These are phyloP conservation scores for Daedalea quercina DNA, from an alignment of 768 basidiomycete species.

Conservation along the genomic window DNA sequence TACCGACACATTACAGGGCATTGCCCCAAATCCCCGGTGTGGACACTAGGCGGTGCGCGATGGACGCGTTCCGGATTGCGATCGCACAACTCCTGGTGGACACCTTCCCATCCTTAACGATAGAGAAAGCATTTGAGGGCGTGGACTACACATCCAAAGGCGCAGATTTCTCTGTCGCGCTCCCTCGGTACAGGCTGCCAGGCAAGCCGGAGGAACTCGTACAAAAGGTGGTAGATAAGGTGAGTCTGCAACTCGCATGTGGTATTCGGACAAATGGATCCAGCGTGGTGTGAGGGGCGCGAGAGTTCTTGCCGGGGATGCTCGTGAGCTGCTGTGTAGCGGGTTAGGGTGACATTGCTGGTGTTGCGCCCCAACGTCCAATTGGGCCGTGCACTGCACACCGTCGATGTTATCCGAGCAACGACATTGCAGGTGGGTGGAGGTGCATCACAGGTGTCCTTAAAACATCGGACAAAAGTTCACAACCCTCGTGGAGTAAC, in stretches of 20 bases:
- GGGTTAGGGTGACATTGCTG: too few species aligned
- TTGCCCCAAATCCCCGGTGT: constrained; percentile 38
- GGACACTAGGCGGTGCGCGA: constrained; percentile 57
- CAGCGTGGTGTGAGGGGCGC: too few species aligned
- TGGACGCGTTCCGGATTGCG: constrained; percentile 78
- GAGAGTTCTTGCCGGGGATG: too few species aligned
- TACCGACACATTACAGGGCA: constrained; percentile 18
- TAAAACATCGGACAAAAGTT: too few species aligned
- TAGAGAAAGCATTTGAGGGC: constrained; percentile 77
- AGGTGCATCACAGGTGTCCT: too few species aligned
- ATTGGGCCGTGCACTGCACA: too few species aligned
- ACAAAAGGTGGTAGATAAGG: constrained; percentile 63
- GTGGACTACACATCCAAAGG: constrained; percentile 92
- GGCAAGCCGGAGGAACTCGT: constrained; percentile 80
- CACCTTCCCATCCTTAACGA: constrained; percentile 52
- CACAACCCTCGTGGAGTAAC: too few species aligned
- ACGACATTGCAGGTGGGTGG: too few species aligned
- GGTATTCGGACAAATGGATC: too few species aligned
- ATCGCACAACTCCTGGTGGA: constrained; percentile 70
- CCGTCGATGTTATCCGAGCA: too few species aligned
- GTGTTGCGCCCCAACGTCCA: too few species aligned
- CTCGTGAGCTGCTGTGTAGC: too few species aligned
- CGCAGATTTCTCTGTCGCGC: constrained; percentile 86
- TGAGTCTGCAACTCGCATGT: constrained; percentile 20
- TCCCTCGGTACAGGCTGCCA: constrained; percentile 85